phyloP scores from a whole-genome alignment of 345 rosid species.

The Streptanthus diversifolius region DNA sequence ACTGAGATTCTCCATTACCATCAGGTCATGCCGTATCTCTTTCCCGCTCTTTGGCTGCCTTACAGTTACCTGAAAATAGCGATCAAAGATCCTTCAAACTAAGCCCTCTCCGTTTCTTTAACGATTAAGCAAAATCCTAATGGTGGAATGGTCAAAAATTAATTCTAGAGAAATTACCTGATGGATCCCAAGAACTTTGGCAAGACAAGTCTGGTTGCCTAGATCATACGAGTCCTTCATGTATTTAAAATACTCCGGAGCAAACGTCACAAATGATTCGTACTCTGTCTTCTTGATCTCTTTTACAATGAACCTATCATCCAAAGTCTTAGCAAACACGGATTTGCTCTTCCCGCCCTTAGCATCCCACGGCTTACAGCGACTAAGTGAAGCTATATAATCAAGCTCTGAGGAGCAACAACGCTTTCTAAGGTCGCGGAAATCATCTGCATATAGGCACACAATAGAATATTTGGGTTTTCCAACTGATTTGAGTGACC shows the following conservation, averaged over 20 bases:
- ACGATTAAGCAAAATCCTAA: not conserved
- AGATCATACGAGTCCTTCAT: constrained; percentile 63
- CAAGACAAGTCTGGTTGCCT: constrained; percentile 91
- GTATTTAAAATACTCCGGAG: constrained; percentile 75
- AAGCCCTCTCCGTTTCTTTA: not conserved
- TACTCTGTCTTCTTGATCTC: constrained; percentile 92
- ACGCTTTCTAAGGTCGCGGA: constrained; percentile 63
- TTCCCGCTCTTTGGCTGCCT: constrained; percentile 77
- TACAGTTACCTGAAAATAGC: constrained; percentile 56
- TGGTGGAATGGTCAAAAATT: not conserved
- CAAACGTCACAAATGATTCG: constrained; percentile 84
- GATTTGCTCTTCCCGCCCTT: constrained; percentile 97
- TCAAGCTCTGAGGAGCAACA: constrained; percentile 80
- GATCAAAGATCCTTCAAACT: constrained; percentile 10
- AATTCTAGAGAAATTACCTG: constrained; percentile 49
- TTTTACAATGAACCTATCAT: constrained; percentile 83
- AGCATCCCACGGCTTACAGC: constrained; percentile 92
- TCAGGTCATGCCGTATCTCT: constrained; percentile 77
- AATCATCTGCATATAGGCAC: constrained; percentile 68
- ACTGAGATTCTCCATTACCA: constrained; percentile 97
- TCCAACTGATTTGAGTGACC: constrained; percentile 52
- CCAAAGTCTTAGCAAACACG: constrained; percentile 81
- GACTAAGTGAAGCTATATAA: constrained; percentile 81
- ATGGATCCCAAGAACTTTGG: constrained; percentile 92
- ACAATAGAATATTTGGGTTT: constrained; percentile 78